phyloP scores from a whole-genome alignment of 768 basidiomycete genomes.

The Scleroderma citrinum region DNA sequence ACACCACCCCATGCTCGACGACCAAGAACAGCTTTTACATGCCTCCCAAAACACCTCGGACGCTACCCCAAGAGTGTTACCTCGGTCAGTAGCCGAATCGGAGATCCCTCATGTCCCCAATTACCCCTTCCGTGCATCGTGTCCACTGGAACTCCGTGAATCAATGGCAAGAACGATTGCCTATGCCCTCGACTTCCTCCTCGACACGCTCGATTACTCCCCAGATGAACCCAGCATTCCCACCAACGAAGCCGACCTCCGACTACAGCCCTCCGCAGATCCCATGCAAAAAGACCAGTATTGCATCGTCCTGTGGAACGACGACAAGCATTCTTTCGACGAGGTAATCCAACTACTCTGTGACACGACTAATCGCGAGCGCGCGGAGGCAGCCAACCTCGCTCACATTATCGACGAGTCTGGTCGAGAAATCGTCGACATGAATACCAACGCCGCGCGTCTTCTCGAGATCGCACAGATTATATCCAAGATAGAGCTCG shows the following conservation, averaged over 20 bases:
- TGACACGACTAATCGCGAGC: slow-evolving; percentile 45
- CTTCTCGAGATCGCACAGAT: slow-evolving; percentile 75
- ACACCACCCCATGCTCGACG: slow-evolving; percentile 56
- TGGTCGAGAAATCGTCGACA: slow-evolving; percentile 82
- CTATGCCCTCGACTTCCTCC: slow-evolving; percentile 75
- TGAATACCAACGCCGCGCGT: slow-evolving; percentile 43
- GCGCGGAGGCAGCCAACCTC: slow-evolving; percentile 51
- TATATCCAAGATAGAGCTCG: slow-evolving; percentile 84
- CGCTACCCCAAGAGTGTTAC: slow-evolving; percentile 38
- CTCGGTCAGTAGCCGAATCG: slow-evolving; percentile 35
- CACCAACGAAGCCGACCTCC: slow-evolving; percentile 58
- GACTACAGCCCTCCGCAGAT: slow-evolving; percentile 69
- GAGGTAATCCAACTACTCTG: slow-evolving; percentile 75
- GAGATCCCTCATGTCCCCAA: slow-evolving; percentile 57
- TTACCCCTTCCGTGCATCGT: slow-evolving; percentile 49
- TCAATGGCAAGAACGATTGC: slow-evolving; percentile 68
- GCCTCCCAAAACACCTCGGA: slow-evolving; percentile 16
- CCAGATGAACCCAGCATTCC: slow-evolving; percentile 75
- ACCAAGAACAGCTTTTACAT: slow-evolving; percentile 7
- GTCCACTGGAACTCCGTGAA: slow-evolving; percentile 66
- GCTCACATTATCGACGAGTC: slow-evolving; percentile 65
- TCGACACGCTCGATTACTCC: slow-evolving; percentile 77
- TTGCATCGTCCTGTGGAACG: slow-evolving; percentile 88
- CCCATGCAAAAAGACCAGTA: slow-evolving; percentile 76
- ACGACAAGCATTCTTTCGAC: slow-evolving; percentile 92